These are phyloP conservation scores for Barnettozyma sp. DNA, from an alignment of 805 yeast species.

Conservation along the genomic window DNA sequence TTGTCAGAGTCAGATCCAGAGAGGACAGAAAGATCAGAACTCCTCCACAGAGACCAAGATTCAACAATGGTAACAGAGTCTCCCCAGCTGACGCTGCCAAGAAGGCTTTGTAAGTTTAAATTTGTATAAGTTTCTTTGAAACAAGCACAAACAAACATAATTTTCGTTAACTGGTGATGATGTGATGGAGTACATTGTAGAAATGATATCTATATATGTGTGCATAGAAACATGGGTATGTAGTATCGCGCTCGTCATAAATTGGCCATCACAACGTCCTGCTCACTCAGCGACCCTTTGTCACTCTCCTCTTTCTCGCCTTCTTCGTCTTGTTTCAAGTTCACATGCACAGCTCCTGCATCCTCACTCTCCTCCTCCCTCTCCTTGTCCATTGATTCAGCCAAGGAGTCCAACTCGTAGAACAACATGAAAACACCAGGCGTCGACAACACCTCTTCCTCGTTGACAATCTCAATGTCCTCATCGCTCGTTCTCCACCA, in stretches of 20 bases:
- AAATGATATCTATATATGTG: too few species aligned
- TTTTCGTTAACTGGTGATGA: too few species aligned
- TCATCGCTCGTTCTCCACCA: conserved; percentile 98
- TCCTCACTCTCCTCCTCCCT: conserved; percentile 6
- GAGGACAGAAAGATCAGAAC: conserved; percentile 97
- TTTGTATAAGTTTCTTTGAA: too few species aligned
- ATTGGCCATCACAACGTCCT: conserved; percentile 8
- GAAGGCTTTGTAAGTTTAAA: conserved; percentile 58
- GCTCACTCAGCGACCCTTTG: not conserved
- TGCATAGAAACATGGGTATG: too few species aligned
- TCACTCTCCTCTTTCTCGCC: not conserved
- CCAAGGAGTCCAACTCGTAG: conserved; percentile 54
- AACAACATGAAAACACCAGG: conserved; percentile 93
- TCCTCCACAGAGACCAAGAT: conserved; percentile 99
- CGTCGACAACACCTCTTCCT: conserved; percentile 69
- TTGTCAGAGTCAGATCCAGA: conserved; percentile 99
- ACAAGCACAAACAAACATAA: too few species aligned
- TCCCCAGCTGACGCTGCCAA: conserved; percentile 97
- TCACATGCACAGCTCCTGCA: conserved; percentile 16
- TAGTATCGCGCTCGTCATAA: too few species aligned
- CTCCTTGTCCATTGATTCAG: conserved; percentile 15
- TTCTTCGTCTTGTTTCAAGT: conserved; percentile 16
- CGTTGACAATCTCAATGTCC: conserved; percentile 71
- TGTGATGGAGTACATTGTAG: too few species aligned
- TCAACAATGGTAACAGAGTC: conserved; percentile 92